Percentiles rank a stretch among this genome's conserved stretches.
Conservation (phyloP, 345 rosid species). For the Raphanus sativus region DNA sequence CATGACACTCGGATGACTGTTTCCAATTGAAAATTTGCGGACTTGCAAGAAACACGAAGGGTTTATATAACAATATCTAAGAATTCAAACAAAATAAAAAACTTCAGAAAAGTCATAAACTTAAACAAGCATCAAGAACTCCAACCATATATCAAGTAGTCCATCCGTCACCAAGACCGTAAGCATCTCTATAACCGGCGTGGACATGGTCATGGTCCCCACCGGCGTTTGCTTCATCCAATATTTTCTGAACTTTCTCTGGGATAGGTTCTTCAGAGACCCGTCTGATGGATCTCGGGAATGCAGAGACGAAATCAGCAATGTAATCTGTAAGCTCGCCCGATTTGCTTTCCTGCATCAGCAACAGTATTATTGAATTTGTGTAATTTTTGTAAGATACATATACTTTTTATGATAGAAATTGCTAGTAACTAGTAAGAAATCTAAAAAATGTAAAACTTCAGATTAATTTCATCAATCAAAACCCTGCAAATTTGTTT, state of each 20-base stretch:
- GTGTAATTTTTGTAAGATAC: background rate
- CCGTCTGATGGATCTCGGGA: conserved; percentile 58
- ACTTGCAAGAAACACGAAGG: background rate
- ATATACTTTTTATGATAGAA: background rate
- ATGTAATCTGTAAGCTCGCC: conserved; percentile 62
- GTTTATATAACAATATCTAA: background rate
- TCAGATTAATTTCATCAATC: background rate
- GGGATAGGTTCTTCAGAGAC: conserved; percentile 52
- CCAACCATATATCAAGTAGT: conserved; percentile 38
- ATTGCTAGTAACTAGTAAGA: background rate
- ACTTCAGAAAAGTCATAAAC: background rate
- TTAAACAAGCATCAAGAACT: background rate
- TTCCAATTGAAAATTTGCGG: background rate
- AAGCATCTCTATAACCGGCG: conserved; percentile 37
- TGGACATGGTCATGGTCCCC: conserved; percentile 44
- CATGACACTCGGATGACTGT: background rate
- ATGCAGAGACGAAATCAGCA: conserved; percentile 52
- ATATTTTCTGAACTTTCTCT: conserved; percentile 44
- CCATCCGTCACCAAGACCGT: conserved; percentile 56
- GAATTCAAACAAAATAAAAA: background rate
- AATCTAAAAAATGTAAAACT: background rate
- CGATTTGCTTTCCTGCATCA: conserved; percentile 60
- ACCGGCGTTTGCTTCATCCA: conserved; percentile 55
- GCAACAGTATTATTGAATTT: background rate
- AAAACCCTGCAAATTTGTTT: background rate